Evolutionary conservation across 176 grass and related monocot genomes (phyloP).

Genomic region (Zizania latifolia): DNA sequence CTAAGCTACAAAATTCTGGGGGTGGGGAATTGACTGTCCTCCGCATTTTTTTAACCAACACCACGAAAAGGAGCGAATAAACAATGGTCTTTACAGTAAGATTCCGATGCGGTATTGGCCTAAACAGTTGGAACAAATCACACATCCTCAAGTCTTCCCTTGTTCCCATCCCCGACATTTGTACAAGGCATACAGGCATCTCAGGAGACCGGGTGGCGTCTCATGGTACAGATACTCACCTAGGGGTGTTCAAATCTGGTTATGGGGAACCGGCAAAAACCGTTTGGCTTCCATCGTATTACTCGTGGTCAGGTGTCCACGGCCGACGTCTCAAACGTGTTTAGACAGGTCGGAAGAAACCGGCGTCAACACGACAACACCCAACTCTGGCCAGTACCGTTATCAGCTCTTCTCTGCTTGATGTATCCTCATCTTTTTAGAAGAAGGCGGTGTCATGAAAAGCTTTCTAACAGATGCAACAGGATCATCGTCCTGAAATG

Average conservation of each 20-base stretch:
- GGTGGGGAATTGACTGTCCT: background rate
- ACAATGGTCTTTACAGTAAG: background rate
- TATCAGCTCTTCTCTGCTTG: conserved; percentile 35
- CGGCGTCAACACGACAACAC: background rate
- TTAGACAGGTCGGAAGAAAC: background rate
- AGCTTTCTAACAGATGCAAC: conserved; percentile 76
- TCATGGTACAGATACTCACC: background rate
- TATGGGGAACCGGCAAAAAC: background rate
- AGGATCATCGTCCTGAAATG: conserved; percentile 72
- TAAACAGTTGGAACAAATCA: background rate
- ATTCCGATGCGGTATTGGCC: background rate
- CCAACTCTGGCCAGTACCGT: background rate
- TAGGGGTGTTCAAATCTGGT: background rate
- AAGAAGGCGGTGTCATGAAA: conserved; percentile 61
- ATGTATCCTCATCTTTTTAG: conserved; percentile 49
- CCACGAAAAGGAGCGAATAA: background rate
- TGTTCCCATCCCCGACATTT: background rate
- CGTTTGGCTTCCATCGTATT: background rate
- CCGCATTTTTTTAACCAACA: background rate
- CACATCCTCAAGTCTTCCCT: background rate
- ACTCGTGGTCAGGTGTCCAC: background rate
- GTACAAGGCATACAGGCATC: background rate
- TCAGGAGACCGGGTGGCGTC: background rate
- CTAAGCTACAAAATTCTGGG: conserved; percentile 32
- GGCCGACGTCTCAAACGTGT: background rate